Evolutionary conservation across 202 grass and related monocot genomes (phyloP).

Genomic region (Alloteropsis angusta): DNA sequence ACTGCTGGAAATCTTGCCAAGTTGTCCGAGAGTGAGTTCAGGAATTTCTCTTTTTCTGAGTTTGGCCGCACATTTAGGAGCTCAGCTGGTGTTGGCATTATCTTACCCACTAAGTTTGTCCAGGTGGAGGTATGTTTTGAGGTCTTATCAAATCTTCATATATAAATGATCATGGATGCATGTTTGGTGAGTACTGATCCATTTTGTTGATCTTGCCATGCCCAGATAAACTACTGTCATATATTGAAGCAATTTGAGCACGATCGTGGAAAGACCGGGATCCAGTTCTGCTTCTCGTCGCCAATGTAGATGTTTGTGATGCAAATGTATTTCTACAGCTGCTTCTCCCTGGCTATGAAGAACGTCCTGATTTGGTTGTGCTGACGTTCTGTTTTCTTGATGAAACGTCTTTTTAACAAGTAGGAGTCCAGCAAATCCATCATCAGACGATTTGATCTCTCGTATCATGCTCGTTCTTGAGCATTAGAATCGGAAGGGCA

Average conservation of each 20-base stretch:
- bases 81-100: slow-evolving; percentile 60
- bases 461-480: neutral
- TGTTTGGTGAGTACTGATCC: slow-evolving; percentile 3
- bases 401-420: slow-evolving; percentile 13
- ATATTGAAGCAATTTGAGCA: slow-evolving; percentile 68
- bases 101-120: slow-evolving; percentile 57
- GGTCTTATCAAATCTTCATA: neutral
- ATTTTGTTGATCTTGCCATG: neutral
- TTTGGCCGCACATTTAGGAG: slow-evolving; percentile 62
- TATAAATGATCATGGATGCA: neutral
- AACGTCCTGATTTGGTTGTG: neutral
- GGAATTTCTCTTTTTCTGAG: slow-evolving; percentile 36
- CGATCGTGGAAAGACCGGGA: slow-evolving; percentile 61
- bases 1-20: slow-evolving; percentile 61
- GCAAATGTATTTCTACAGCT: neutral
- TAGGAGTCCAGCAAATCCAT: slow-evolving; percentile 16
- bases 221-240: slow-evolving; percentile 63
- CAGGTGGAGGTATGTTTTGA: slow-evolving; percentile 45
- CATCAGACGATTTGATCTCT: neutral
- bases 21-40: slow-evolving; percentile 46
- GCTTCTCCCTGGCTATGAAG: slow-evolving; percentile 4
- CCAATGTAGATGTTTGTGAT: slow-evolving; percentile 26
- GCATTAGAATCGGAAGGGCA: neutral
- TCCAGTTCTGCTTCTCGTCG: slow-evolving; percentile 74
- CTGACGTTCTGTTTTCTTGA: neutral